Base-by-base conservation (phyloP, 2,329 filamentous ascomycete genomes). In the Laburnicola sp. region DNA sequence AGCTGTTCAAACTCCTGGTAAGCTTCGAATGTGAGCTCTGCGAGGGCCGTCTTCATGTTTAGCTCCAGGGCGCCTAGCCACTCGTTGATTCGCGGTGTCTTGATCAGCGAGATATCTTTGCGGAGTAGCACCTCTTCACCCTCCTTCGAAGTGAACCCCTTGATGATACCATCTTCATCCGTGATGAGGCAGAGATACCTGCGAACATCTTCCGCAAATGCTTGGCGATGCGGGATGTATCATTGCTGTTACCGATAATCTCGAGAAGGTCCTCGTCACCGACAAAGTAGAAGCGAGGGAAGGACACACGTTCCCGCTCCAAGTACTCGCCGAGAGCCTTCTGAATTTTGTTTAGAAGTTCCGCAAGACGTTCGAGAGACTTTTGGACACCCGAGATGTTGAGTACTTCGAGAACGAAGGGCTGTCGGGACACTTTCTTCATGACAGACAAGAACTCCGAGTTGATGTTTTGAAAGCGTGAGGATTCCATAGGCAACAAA, bases 181-280 rank as follows among this genome's bases (percentile, higher is more conserved):
- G 97, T 93, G 36, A 92, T 80, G 31, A 99, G 82, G 3, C 94
- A 3, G 88, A 93, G 41, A 99, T 81, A 56, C 94, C 94, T 57
- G 95, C 94, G 79, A 99, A 99, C 94, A 99, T 99, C 80, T 99
- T 99, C 73, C 96, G 93, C 79, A 99, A 91, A 77, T 99, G 95
- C 73, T 99, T 99, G 35, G 94, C 91, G 60, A 99, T 95, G 48
- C 94, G 91, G 54, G 94, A 78, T 7, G 93, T 96, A 68, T 99
- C 94, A 67, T 97, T 97, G 76, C 93, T 97, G 74, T 99, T 99
- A 70, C 94, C 94, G 59, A 99, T 99, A 76, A 99, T 99, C 74
- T 99, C 94, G 23, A 99, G 81, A 50, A 99, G 78, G 74, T 99
- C 94, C 70, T 99, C 95, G 66, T 99, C 95, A 72, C 94, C 94